Conservation (phyloP, 805 yeast species). For the Grigorovia humatica region DNA sequence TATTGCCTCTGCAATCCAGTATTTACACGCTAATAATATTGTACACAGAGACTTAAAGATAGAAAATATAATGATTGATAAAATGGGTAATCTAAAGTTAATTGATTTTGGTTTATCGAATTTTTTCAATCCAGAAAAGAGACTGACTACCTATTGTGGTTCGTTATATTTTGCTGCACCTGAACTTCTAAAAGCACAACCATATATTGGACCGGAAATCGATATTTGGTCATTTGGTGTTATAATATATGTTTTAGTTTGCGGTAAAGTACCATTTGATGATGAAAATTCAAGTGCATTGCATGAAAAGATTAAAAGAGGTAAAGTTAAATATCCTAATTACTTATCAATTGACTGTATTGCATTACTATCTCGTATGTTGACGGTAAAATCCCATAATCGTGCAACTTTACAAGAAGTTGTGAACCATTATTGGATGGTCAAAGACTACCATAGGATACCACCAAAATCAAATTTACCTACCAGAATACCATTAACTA, state of each 20-base stretch:
- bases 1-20: slow-evolving; percentile 83
- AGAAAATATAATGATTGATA: slow-evolving; percentile 89
- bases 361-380: slow-evolving; percentile 71
- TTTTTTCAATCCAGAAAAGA: slow-evolving; percentile 55
- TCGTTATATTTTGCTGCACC: slow-evolving; percentile 98
- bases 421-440: slow-evolving; percentile 88
- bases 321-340: slow-evolving; percentile 82
- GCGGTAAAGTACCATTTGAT: slow-evolving; percentile 97
- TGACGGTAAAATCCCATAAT: slow-evolving; percentile 75
- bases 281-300: slow-evolving; percentile 84
- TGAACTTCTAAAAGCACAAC: slow-evolving; percentile 81
- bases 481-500: slow-evolving; percentile 52
- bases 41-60: slow-evolving; percentile 96
- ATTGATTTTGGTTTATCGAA: slow-evolving; percentile 95
- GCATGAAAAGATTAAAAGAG: slow-evolving; percentile 88
- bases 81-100: slow-evolving; percentile 84
- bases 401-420: slow-evolving; percentile 75
- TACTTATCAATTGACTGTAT: slow-evolving; percentile 69
- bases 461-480: slow-evolving; percentile 62
- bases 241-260: slow-evolving; percentile 84
- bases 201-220: slow-evolving; percentile 93
- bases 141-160: slow-evolving; percentile 91
- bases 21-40: slow-evolving; percentile 85
- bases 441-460: slow-evolving; percentile 61
- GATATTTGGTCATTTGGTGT: slow-evolving; percentile 99